These are phyloP conservation scores for Phyllosticta citriasiana DNA, from an alignment of 2,329 filamentous ascomycete genomes.

Conservation along the genomic window DNA sequence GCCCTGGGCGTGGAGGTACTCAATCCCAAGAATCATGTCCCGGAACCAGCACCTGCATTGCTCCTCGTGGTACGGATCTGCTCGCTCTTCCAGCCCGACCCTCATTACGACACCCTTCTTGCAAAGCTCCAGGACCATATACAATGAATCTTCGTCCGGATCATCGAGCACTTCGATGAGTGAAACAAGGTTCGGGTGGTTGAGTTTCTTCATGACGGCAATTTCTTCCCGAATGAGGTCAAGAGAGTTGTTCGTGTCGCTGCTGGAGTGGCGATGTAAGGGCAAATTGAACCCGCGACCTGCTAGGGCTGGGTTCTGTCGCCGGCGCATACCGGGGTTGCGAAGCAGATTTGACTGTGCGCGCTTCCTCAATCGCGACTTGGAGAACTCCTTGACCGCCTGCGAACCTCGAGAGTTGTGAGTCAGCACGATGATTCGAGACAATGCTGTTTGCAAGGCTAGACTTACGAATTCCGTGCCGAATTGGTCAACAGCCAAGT, in stretches of 20 bases:
- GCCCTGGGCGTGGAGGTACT: slow-evolving; percentile 92
- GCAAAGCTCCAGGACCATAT: slow-evolving; percentile 99
- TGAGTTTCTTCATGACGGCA: slow-evolving; percentile 97
- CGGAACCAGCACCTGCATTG: slow-evolving; percentile 85
- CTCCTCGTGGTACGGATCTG: slow-evolving; percentile 74
- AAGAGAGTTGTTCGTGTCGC: slow-evolving; percentile 57
- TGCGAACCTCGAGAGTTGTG: slow-evolving; percentile 29
- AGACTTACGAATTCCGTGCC: slow-evolving; percentile 78
- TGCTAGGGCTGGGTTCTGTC: slow-evolving; percentile 42
- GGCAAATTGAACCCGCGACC: slow-evolving; percentile 53
- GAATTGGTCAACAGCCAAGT: slow-evolving; percentile 81
- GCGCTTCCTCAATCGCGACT: slow-evolving; percentile 76
- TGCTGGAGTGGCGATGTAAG: slow-evolving; percentile 49
- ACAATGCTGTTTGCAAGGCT: not conserved
- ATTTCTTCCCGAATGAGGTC: slow-evolving; percentile 92
- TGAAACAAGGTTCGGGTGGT: slow-evolving; percentile 88
- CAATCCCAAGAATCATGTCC: slow-evolving; percentile 87
- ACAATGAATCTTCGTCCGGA: slow-evolving; percentile 87
- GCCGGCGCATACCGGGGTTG: slow-evolving; percentile 44
- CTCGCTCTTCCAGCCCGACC: slow-evolving; percentile 73
- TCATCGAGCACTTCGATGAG: slow-evolving; percentile 93
- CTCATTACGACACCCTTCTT: slow-evolving; percentile 97
- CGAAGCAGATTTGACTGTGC: slow-evolving; percentile 82
- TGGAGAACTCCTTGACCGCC: slow-evolving; percentile 98
- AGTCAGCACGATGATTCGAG: not conserved